phyloP scores from a whole-genome alignment of 2,329 filamentous ascomycete genomes.

The Fusarium palustre region DNA sequence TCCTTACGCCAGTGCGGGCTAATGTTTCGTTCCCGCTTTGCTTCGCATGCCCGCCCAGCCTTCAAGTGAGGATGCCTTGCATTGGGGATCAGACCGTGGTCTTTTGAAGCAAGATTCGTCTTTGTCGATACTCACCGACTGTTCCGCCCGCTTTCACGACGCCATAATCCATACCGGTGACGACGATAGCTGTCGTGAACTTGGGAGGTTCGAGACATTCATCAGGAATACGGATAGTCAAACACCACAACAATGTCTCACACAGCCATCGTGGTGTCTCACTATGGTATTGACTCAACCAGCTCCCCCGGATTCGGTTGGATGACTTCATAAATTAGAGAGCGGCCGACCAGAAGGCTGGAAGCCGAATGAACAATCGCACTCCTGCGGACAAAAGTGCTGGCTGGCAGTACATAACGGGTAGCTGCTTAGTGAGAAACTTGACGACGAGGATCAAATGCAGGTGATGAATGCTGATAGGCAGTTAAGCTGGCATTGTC shows the following conservation, averaged over 20 bases:
- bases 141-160: slow-evolving; percentile 32
- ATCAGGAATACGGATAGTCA: slow-evolving; percentile 3
- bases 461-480: slow-evolving; percentile 30
- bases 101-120: slow-evolving; percentile 21
- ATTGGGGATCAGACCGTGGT: slow-evolving; percentile 39
- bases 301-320: slow-evolving; percentile 15
- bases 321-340: slow-evolving; percentile 7
- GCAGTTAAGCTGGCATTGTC: slow-evolving; percentile 27
- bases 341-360: slow-evolving; percentile 18
- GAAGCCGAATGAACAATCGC: slow-evolving; percentile 7
- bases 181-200: slow-evolving; percentile 24
- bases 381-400: slow-evolving; percentile 21
- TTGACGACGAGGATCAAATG: slow-evolving; percentile 16
- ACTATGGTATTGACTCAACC: slow-evolving; percentile 1
- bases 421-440: slow-evolving; percentile 32
- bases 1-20: slow-evolving; percentile 39
- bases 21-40: slow-evolving; percentile 47
- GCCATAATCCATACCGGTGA: slow-evolving; percentile 30
- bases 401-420: slow-evolving; percentile 35
- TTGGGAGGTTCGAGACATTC: slow-evolving; percentile 28
- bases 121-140: slow-evolving; percentile 46
- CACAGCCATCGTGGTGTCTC: slow-evolving; percentile 37
- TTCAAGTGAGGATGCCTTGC: slow-evolving; percentile 40
- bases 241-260: slow-evolving; percentile 37
- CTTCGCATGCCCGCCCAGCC: slow-evolving; percentile 43